Evolutionary conservation across 23 red algal genomes (phyloP), one percentile per base, ranked within the genome.

Genomic region (Gracilaria domingensis): DNA sequence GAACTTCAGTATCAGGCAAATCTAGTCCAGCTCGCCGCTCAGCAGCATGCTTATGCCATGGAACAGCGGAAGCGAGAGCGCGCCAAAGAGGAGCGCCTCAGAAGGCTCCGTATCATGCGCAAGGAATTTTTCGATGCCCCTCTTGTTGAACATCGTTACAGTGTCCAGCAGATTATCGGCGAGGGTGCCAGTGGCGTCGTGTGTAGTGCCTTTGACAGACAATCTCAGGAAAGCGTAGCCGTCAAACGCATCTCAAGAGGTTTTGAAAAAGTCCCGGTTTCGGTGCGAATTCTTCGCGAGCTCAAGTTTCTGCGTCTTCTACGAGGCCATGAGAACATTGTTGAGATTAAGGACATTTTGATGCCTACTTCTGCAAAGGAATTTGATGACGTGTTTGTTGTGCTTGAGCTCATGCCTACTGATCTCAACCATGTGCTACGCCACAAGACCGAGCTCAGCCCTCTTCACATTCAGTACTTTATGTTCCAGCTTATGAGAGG

Each of bases 171-270:
- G 65, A 90, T 98, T 40, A 88, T 98, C 35, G 91, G 92, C 39
- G 85, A 98, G 73, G 96, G 96, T 47, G 96, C 96, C 7, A 95
- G 81, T 84, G 96, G 96, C 25, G 84, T 95, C 30, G 96, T 98
- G 4, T 91, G 77, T 39, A 92, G 86, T 34, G 96, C 91, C n/a
- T 64, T 85, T 79, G 91, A 98, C 62, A 86, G 60, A n/a, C 56
- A 59, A 56, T 91, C 96, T 51, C 87, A 91, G 14, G 91, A 88
- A 58, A 71, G 70, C 60, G 96, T 98, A 32, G 96, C 96, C 28
- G 96, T 98, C 49, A 98, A 98, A 74, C 50, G 96, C 24, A 83
- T 98, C 30, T 80, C 67, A 38, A 79, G 84, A 24, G 96, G 87
- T 47, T 95, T 98, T 75, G 93, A 98, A 21, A 80, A 98, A 79